Evolutionary conservation across 345 rosid genomes (phyloP).

Genomic region (Anastatica hierochuntica): DNA sequence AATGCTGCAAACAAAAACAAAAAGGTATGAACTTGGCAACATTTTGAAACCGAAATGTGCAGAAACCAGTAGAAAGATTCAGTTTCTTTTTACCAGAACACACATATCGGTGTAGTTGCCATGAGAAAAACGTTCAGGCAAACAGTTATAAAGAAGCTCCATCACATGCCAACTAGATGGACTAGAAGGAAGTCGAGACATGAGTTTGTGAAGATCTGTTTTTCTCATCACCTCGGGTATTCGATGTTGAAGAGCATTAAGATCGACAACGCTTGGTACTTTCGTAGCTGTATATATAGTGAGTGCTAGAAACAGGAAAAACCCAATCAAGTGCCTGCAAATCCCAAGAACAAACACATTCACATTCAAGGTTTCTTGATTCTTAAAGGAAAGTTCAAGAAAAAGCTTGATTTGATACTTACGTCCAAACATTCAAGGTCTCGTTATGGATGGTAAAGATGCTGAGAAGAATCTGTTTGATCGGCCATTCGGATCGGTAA

Average conservation of each 20-base stretch:
- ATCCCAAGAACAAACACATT: neutral
- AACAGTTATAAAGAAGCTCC: slow-evolving; percentile 77
- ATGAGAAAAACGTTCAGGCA: slow-evolving; percentile 71
- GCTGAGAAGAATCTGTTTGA: slow-evolving; percentile 78
- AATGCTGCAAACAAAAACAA: slow-evolving; percentile 34
- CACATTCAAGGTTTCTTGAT: neutral
- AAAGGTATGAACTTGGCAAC: neutral
- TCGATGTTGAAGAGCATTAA: slow-evolving; percentile 57
- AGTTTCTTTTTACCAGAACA: slow-evolving; percentile 53
- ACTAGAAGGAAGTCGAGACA: slow-evolving; percentile 62
- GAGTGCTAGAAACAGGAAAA: slow-evolving; percentile 80
- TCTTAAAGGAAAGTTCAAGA: neutral
- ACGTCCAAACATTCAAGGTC: slow-evolving; percentile 97
- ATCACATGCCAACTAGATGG: slow-evolving; percentile 73
- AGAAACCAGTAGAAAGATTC: neutral
- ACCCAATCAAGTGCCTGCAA: slow-evolving; percentile 97
- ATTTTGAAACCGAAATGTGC: neutral
- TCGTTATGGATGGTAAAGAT: slow-evolving; percentile 82
- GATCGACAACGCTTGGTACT: slow-evolving; percentile 75
- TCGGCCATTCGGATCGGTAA: slow-evolving; percentile 88
- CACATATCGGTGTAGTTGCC: slow-evolving; percentile 68
- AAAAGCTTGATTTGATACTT: slow-evolving; percentile 19
- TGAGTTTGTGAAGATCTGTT: slow-evolving; percentile 65
- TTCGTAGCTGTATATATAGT: slow-evolving; percentile 77
- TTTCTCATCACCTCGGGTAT: slow-evolving; percentile 52